Base-by-base conservation (phyloP, 2,329 filamentous ascomycete species). In the Neofusicoccum laricinum region DNA sequence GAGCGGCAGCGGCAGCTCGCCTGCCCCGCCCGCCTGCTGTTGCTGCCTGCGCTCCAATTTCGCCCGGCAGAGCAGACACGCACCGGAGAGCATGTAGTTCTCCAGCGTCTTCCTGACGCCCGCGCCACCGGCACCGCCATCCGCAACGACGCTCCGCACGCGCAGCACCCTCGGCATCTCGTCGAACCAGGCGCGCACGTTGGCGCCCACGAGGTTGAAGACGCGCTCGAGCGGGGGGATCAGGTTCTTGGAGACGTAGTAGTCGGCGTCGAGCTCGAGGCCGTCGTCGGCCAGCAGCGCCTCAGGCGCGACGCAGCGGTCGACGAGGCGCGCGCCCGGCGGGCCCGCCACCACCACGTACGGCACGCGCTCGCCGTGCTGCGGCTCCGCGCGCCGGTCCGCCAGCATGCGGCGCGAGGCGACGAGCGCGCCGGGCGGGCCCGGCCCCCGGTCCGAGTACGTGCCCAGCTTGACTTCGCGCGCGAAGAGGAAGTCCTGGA, bases 401-500 rank as follows among this genome's bases (percentile, higher is more conserved):
- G 89, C 86, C 12, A 95, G 84, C 92, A 97, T 97, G 58, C 88
- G 87, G 70, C 88, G 90, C 0, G 93, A 90, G 64, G 92, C 93
- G 70, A 99, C 92, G 53, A 97, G 82, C 0, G 93, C 96, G 1
- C 95, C 95, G 0, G 95, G 90, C 0, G 95, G 94, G 1, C 91
- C 88, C 1, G 87, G 86, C 0, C 90, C 91, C 69, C 88, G 89
- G 67, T 93, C 90, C 53, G 89, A 90, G 77, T 99, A 99, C 0
- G 89, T 93, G 14, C 94, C 93, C 1, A 98, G 82, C 69, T 90
- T 92, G 64, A 99, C 94, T 78, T 98, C 95, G 74, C 88, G 89
- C 0, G 94, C 93, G 74, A 97, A 98, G 76, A 93, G 96, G 76
- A 99, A 97, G 76, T 99, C 95, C 71, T 97, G 93, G 25, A 98